Evolutionary conservation across 1,284 basidiomycete genomes (phyloP), one percentile per base, ranked within the genome.

Genomic region (Trichosporon sp.): DNA sequence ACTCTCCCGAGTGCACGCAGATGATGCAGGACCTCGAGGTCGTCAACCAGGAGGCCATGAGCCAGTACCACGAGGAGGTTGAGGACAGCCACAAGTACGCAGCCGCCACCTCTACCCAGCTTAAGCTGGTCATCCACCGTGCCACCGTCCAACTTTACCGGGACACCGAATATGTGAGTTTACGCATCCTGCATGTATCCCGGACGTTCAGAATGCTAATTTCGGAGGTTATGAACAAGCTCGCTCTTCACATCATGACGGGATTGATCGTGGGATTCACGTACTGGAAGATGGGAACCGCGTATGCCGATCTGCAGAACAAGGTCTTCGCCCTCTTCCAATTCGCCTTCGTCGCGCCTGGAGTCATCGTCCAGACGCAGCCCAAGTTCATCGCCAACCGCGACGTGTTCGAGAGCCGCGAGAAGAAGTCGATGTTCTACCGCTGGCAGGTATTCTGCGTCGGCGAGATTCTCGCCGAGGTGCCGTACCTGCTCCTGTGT

Each of bases 11-110:
- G 70, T 78, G 79, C 65, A 75, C 78, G 58, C 69, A 72, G 15
- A 77, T 84, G 44, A 75, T 81, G 42, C 63, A 75, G 12, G 81
- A 87, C 72, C 80, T 87, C 38, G 84, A 85, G 25, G 65, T 74
- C 5, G 77, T 85, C 63, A 78, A 80, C 35, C 25, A 23, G 15
- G 68, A 66, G 29, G 32, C 62, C 11, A 35, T 9, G 27, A 63
- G 34, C 34, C 62, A 63, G 62, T 35, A 23, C 35, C 32, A 13
- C 62, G 65, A 65, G 62, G 38, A 44, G 7, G 69, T 65, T 7
- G 76, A 76, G 51, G 78, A 80, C 70, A 72, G 70, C 65, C 73
- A 76, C 68, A 76, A 79, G 68, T 80, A 75, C 66, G 80, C 80
- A 11, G 76, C 78, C 18, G 75, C 79, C 3, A 75, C 75, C 15